These are phyloP conservation scores for Cercospora janseana DNA, from an alignment of 2,329 filamentous ascomycete species.

Conservation along the genomic window DNA sequence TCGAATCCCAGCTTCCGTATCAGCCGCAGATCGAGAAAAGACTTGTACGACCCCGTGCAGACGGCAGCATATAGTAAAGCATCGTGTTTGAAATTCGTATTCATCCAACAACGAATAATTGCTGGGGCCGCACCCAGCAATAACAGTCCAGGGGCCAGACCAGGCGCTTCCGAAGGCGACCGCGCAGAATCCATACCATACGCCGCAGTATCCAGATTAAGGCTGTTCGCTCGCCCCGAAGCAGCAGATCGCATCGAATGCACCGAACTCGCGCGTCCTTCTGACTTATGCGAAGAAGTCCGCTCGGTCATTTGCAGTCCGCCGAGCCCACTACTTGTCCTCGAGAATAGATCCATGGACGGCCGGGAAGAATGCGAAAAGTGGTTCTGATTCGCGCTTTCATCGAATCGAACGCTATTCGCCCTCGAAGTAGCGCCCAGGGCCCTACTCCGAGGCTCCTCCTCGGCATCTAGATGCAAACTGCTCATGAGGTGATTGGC, in stretches of 20 bases:
- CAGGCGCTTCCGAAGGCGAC: conserved; percentile 68
- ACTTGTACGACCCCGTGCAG: conserved; percentile 87
- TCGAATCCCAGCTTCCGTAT: conserved; percentile 72
- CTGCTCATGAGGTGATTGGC: conserved; percentile 75
- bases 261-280: conserved; percentile 86
- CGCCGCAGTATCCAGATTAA: conserved; percentile 77
- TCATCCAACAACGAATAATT: conserved; percentile 94
- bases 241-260: conserved; percentile 75
- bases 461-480: conserved; percentile 80
- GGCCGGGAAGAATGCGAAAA: conserved; percentile 81
- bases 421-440: conserved; percentile 86
- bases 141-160: conserved; percentile 78
- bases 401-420: conserved; percentile 96
- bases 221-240: conserved; percentile 80
- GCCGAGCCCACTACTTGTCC: conserved; percentile 67
- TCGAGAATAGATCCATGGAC: conserved; percentile 76
- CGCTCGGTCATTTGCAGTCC: conserved; percentile 82
- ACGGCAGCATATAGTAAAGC: conserved; percentile 87
- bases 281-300: conserved; percentile 89
- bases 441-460: conserved; percentile 63
- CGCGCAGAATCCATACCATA: conserved; percentile 63
- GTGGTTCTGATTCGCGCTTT: conserved; percentile 87
- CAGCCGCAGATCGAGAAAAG: conserved; percentile 73
- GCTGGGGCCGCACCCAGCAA: conserved; percentile 85
- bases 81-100: conserved; percentile 82